phyloP scores from a whole-genome alignment of 495 filamentous ascomycete genomes.

The Letharia lupina region DNA sequence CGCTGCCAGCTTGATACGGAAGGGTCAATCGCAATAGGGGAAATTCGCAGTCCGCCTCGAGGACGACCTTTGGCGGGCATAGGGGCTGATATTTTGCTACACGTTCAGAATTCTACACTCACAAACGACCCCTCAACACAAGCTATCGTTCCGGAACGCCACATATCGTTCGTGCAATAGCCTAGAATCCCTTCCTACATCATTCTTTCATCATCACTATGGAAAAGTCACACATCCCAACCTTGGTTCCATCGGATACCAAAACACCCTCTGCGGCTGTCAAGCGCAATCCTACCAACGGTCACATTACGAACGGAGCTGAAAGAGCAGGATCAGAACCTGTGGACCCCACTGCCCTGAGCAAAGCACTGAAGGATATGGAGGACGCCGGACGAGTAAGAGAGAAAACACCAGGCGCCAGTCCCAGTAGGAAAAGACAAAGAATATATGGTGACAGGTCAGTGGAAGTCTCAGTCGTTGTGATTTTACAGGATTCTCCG shows the following conservation, averaged over 20 bases:
- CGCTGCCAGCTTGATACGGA: slow-evolving; percentile 4
- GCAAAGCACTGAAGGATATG: slow-evolving; percentile 54
- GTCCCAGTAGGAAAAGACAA: slow-evolving; percentile 80
- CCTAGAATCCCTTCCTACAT: background rate
- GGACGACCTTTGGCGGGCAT: background rate
- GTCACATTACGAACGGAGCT: slow-evolving; percentile 21
- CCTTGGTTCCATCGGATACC: slow-evolving; percentile 30
- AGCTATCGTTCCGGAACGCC: background rate
- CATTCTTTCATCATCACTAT: slow-evolving; percentile 6
- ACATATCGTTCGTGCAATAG: background rate
- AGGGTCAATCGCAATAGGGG: background rate
- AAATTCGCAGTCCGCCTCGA: background rate
- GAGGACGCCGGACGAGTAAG: slow-evolving; percentile 53
- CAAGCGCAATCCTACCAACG: slow-evolving; percentile 32
- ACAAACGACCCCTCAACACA: background rate
- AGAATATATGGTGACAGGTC: slow-evolving; percentile 77
- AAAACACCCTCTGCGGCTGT: slow-evolving; percentile 37
- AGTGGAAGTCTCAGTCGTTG: slow-evolving; percentile 23
- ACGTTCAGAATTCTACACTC: background rate
- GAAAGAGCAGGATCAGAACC: slow-evolving; percentile 42
- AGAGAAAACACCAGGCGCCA: slow-evolving; percentile 63
- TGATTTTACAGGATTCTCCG: slow-evolving; percentile 8
- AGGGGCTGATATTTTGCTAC: background rate
- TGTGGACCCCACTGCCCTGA: slow-evolving; percentile 53
- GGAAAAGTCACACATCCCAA: slow-evolving; percentile 12